A percentile compares a stretch with the other conserved stretches of the same genome.
Conservation (phyloP, 306 rosid genomes). For the Trifolium fragiferum region DNA sequence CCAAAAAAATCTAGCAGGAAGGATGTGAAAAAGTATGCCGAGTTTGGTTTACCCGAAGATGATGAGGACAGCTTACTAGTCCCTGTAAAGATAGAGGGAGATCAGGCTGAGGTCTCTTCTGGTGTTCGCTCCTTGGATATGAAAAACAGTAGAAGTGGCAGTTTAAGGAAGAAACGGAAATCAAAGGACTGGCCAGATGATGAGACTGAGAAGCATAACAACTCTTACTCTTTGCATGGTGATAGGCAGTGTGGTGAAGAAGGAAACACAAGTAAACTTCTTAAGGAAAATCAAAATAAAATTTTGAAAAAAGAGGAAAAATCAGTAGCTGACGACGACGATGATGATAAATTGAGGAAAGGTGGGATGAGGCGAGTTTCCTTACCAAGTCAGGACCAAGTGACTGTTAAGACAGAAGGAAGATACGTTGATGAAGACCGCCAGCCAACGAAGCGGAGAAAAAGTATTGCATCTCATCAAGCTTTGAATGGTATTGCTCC, state of each 20-base stretch:
- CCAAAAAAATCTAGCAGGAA: slow-evolving; percentile 50
- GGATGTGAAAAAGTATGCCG: slow-evolving; percentile 52
- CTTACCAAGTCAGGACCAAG: slow-evolving; percentile 40
- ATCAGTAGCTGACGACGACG: slow-evolving; percentile 40
- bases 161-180: slow-evolving; percentile 64
- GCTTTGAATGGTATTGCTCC: slow-evolving; percentile 48
- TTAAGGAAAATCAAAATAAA: slow-evolving; percentile 53
- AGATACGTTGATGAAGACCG: slow-evolving; percentile 46
- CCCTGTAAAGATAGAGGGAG: slow-evolving; percentile 52
- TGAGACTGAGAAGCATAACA: slow-evolving; percentile 51
- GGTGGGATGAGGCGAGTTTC: slow-evolving; percentile 45
- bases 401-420: slow-evolving; percentile 40
- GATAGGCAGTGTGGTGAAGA: slow-evolving; percentile 47
- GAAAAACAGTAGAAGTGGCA: slow-evolving; percentile 38
- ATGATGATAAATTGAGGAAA: slow-evolving; percentile 52
- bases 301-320: slow-evolving; percentile 44
- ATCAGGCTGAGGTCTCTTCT: slow-evolving; percentile 49
- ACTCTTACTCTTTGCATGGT: slow-evolving; percentile 42
- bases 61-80: slow-evolving; percentile 44
- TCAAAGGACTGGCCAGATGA: slow-evolving; percentile 53
- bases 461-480: slow-evolving; percentile 47
- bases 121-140: slow-evolving; percentile 48
- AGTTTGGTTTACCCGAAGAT: slow-evolving; percentile 50
- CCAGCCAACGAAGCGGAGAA: slow-evolving; percentile 47
- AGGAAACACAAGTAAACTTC: slow-evolving; percentile 54